Conservation (phyloP, 225 moss, liverwort and hornwort genomes). For the Bryoerythrophyllum caledonicum region DNA sequence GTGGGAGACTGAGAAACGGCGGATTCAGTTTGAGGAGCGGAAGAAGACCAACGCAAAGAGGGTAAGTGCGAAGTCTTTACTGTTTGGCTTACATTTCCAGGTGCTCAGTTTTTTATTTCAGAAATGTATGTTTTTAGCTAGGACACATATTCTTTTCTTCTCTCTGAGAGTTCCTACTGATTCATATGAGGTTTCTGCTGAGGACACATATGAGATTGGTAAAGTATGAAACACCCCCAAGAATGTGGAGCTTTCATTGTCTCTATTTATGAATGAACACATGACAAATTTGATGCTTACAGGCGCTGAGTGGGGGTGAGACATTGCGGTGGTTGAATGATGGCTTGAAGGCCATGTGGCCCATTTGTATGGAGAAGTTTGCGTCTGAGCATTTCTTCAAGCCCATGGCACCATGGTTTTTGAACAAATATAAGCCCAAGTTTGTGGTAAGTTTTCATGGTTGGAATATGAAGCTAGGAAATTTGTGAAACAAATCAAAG, state of each 20-base stretch:
- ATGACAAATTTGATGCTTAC: background rate
- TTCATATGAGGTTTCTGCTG: too few relatives aligned
- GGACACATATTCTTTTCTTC: too few relatives aligned
- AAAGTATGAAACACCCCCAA: too few relatives aligned
- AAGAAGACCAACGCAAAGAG: slow-evolving; percentile 41
- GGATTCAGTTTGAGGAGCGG: slow-evolving; percentile 40
- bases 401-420: slow-evolving; percentile 64
- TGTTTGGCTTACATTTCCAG: background rate
- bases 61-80: slow-evolving; percentile 21
- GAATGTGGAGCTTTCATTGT: too few relatives aligned
- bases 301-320: slow-evolving; percentile 51
- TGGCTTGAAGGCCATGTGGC: slow-evolving; percentile 58
- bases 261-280: too few relatives aligned
- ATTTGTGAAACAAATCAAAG: too few relatives aligned
- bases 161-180: too few relatives aligned
- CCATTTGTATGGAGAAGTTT: slow-evolving; percentile 51
- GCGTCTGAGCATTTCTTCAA: slow-evolving; percentile 54
- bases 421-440: slow-evolving; percentile 47
- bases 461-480: too few relatives aligned
- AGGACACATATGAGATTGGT: too few relatives aligned
- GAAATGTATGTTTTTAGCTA: too few relatives aligned
- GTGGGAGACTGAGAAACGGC: slow-evolving; percentile 32
- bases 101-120: background rate
- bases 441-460: slow-evolving; percentile 28
- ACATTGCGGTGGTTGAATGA: slow-evolving; percentile 59